Evolutionary conservation across 305 asterid genomes (phyloP), one percentile per base, ranked within the genome.

Genomic region (Withania somnifera): DNA sequence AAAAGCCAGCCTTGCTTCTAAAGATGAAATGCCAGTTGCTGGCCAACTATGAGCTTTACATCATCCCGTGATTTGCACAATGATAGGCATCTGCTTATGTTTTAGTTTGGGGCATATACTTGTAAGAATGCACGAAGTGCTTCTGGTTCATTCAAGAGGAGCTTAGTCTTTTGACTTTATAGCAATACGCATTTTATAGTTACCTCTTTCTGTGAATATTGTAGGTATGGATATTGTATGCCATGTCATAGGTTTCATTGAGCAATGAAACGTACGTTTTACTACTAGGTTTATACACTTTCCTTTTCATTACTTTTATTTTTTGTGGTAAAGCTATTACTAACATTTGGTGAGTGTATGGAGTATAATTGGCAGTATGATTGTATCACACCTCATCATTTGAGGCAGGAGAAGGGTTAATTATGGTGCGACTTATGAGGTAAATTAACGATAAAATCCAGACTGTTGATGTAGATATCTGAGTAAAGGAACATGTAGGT

Each of bases 121-220:
- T 85, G 54, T 47, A 83, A 32, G 82, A 26, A 84, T 66, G 83
- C 84, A 13, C 64, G 50, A 50, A 76, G 67, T 85, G 84, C 84
- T 52, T 64, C 60, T 24, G 56, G 68, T 58, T 67, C 20, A 69
- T 75, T 50, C 58, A 76, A 79, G 78, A 81, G 66, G 81, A 80
- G 76, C 60, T 58, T 30, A 51, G 58, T 73, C 84, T 47, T 34
- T 42, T 26, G 57, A 76, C 78, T 54, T 81, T 71, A 63, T 17
- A 54, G 67, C 14, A 20, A 32, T 81, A 54, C 84, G 47, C 79
- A 17, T 82, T 36, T 81, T 28, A 69, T 86, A 81, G 80, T 75
- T 75, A 42, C 51, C 69, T 34, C 11, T 60, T 50, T 84, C 86
- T 85, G 91, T 88, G 84, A 85, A 88, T 88, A 88, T 85, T 82